Evolutionary conservation across 2,329 filamentous ascomycete genomes (phyloP).

Genomic region (Diaporthe sp.): DNA sequence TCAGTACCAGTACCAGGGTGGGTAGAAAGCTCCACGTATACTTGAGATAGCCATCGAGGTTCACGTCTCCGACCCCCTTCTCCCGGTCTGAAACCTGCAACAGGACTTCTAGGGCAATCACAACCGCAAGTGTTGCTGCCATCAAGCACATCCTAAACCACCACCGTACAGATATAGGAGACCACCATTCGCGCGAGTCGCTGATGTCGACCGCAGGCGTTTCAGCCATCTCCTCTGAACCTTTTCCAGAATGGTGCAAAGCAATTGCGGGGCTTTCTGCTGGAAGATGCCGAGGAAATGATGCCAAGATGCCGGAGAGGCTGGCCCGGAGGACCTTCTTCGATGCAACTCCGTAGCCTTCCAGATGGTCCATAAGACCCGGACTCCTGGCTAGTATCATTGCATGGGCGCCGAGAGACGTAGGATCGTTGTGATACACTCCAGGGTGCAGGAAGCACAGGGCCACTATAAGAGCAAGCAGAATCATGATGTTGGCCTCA

Average conservation of each 20-base stretch:
- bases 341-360: background rate
- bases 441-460: background rate
- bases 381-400: background rate
- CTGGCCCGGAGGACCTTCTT: background rate
- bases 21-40: background rate
- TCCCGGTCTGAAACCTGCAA: background rate
- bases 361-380: background rate
- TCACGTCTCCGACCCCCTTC: background rate
- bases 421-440: background rate
- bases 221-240: background rate
- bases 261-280: background rate
- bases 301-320: background rate
- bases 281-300: background rate
- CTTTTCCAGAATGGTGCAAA: background rate
- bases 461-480: background rate
- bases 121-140: rapidly evolving
- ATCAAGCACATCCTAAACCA: background rate
- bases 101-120: background rate
- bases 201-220: background rate
- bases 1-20: background rate
- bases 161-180: background rate
- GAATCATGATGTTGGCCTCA: background rate
- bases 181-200: background rate
- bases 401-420: background rate
- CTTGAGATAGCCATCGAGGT: background rate